Base-by-base conservation (phyloP, 768 basidiomycete species). In the Panaeolus cyanescens region DNA sequence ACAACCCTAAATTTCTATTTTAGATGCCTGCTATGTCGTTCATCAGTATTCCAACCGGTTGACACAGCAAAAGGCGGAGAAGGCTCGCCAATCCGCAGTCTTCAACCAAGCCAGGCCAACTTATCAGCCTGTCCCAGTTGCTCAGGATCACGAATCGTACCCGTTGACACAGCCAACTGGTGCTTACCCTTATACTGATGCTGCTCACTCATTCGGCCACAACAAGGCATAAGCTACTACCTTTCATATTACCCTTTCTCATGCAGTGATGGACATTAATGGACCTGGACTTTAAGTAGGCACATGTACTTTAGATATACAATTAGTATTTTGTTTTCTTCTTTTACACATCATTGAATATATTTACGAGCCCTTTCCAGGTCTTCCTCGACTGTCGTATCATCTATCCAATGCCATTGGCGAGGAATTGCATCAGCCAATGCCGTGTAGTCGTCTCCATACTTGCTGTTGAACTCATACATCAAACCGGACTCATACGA, bases 351-450 rank as follows among this genome's bases (percentile, higher is more conserved):
- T 17, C 45, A 31, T 50, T 45, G 34, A 6, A 59, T 56, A 34
- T 65, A 60, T 33, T 59, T 59, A 33, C 65, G 37, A 10, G 68
- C 68, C 19, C 36, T 58, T 25, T 59, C 61, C 19, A 69, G 33
- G 54, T 79, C 77, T 25, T 71, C 69, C 42, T 77, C 72, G 9
- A 78, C 73, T 10, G 72, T 69, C 6, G 71, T 72, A 58, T 69
- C 63, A 55, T 70, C 69, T 28, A 83, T 68, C 79, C 81, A 83
- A 45, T 74, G 69, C 79, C 80, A 81, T 64, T 79, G 77, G 3
- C 58, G 62, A 28, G 73, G 72, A 19, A 85, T 80, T 8, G 75
- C 77, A 1, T 74, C 72, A 6, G 76, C 80, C 4, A 85, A 61
- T 25, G 34, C 65, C 17, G 65, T 65, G 62, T 80, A 77, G 28